Conservation (phyloP, 2,329 filamentous ascomycete genomes). For the Clonostachys rosea region DNA sequence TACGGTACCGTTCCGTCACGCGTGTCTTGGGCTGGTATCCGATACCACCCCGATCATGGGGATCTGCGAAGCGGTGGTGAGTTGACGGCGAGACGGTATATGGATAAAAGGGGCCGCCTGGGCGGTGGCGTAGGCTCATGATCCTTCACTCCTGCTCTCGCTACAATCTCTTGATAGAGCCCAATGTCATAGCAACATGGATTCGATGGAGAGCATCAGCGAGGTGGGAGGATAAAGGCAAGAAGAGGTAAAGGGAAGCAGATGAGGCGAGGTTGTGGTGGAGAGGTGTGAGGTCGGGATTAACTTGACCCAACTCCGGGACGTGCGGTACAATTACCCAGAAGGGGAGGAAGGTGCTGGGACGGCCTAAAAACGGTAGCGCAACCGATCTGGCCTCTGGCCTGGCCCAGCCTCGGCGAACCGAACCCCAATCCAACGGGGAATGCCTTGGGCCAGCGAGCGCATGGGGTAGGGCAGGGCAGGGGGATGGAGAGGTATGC, state of each 20-base stretch:
- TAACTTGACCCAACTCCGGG: no score
- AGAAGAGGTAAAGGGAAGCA: not conserved
- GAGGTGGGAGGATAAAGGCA: no score
- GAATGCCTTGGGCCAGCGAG: no score
- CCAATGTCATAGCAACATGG: not conserved
- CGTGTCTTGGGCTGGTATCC: slow-evolving; percentile 72
- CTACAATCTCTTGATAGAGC: not conserved
- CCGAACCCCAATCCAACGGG: no score
- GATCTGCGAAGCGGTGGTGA: slow-evolving; percentile 40
- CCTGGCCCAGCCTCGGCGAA: no score
- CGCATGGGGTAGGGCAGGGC: no score
- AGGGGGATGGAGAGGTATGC: not conserved
- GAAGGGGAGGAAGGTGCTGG: no score
- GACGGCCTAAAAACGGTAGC: no score
- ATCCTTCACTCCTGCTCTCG: not conserved
- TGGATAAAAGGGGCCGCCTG: slow-evolving; percentile 8
- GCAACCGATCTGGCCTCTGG: no score
- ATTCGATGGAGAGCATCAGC: no score
- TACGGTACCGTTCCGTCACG: slow-evolving; percentile 89
- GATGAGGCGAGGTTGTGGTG: not conserved
- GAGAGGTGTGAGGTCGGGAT: no score
- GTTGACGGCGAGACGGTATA: slow-evolving; percentile 14
- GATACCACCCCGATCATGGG: slow-evolving; percentile 41
- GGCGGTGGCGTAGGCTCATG: slow-evolving; percentile 27
- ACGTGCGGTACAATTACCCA: no score